Percentiles rank a stretch among this genome's conserved stretches.
phyloP scores from a whole-genome alignment of 75 land plant species.

The Pinus taeda region DNA sequence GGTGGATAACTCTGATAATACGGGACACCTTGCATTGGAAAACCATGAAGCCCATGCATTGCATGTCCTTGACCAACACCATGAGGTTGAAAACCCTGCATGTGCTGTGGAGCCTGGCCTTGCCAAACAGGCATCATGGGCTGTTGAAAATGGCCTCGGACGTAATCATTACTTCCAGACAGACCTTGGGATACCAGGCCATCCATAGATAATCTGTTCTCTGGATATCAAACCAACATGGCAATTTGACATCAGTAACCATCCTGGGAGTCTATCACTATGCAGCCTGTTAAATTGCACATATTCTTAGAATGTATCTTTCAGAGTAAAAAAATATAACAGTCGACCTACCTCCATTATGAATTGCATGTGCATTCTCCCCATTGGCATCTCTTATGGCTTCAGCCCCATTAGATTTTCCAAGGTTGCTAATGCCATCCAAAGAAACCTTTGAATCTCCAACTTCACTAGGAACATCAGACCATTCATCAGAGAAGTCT shows the following conservation, averaged over 20 bases:
- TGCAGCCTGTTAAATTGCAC: background rate
- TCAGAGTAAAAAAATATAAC: slow-evolving; percentile 3
- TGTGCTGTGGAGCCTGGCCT: slow-evolving; percentile 44
- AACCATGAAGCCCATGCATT: slow-evolving; percentile 15
- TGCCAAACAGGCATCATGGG: slow-evolving; percentile 59
- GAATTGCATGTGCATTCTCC: slow-evolving; percentile 10
- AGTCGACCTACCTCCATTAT: slow-evolving; percentile 4
- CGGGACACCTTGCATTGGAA: slow-evolving; percentile 57
- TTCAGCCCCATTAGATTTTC: slow-evolving; percentile 11
- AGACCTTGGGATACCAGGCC: slow-evolving; percentile 19
- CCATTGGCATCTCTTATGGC: slow-evolving; percentile 26
- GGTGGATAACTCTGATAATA: slow-evolving; percentile 58
- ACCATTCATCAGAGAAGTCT: slow-evolving; percentile 26
- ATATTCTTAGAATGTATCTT: slow-evolving; percentile 4
- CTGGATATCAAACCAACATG: slow-evolving; percentile 14
- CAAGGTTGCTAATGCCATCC: slow-evolving; percentile 22
- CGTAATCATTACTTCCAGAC: slow-evolving; percentile 19
- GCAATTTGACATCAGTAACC: background rate
- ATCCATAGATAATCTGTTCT: slow-evolving; percentile 24
- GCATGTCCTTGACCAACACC: slow-evolving; percentile 5
- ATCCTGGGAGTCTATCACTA: slow-evolving; percentile 14
- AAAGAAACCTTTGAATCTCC: slow-evolving; percentile 8
- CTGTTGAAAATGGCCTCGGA: slow-evolving; percentile 56
- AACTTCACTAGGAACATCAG: slow-evolving; percentile 23
- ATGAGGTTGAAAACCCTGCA: slow-evolving; percentile 44